Evolutionary conservation across 1,284 basidiomycete species (phyloP).

Genomic region (Ceratobasidium papillatum): DNA sequence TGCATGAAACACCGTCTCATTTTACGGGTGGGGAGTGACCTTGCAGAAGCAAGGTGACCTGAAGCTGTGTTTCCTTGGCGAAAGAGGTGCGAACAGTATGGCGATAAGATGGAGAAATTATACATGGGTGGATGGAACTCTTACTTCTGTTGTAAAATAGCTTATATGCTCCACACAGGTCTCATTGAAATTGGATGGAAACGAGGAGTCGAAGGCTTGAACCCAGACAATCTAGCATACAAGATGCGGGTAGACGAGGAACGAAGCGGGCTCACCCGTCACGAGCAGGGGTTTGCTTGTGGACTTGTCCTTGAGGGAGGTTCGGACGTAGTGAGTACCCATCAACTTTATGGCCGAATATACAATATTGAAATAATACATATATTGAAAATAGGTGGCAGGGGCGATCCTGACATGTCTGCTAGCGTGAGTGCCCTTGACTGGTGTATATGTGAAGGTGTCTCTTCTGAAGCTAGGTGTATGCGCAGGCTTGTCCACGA

Average conservation of each 20-base stretch:
- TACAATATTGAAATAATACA: background rate
- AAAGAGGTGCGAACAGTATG: background rate
- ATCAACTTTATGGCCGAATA: background rate
- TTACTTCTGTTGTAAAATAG: no score
- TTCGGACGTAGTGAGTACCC: slow-evolving; percentile 16
- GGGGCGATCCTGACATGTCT: background rate
- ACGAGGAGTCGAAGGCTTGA: slow-evolving; percentile 5
- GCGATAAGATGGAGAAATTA: slow-evolving; percentile 7
- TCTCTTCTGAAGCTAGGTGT: background rate
- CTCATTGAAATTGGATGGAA: slow-evolving; percentile 17
- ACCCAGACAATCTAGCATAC: slow-evolving; percentile 19
- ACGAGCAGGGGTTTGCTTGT: slow-evolving; percentile 14
- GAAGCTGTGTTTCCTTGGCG: slow-evolving; percentile 26
- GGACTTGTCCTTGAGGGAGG: slow-evolving; percentile 28
- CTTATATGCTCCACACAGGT: background rate
- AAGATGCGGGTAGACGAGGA: slow-evolving; percentile 8
- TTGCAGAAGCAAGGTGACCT: no score
- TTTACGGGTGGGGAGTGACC: no score
- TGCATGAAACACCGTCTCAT: no score
- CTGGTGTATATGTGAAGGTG: no score
- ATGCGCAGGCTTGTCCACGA: slow-evolving; percentile 8
- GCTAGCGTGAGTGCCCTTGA: slow-evolving; percentile 4
- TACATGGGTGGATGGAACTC: slow-evolving; percentile 1
- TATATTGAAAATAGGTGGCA: background rate
- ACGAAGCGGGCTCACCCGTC: background rate